Evolutionary conservation across 2,329 filamentous ascomycete species (phyloP), one percentile per base, ranked within the genome.

Genomic region (Colletotrichum nymphaeae): DNA sequence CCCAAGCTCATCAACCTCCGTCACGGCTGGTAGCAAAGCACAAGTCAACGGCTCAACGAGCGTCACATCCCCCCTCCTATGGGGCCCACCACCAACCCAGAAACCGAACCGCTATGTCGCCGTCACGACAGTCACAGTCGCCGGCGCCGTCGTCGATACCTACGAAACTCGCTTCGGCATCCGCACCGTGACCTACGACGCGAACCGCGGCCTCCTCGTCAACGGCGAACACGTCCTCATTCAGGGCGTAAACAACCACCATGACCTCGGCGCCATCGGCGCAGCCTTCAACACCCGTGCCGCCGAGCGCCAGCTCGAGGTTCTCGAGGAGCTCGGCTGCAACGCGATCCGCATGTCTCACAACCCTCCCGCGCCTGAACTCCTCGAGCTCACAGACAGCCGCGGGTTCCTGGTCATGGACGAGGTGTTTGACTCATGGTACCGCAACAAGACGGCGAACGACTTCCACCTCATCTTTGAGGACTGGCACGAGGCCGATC

Each of bases 371-470:
- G 86, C 87, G 0, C 81, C 86, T 0, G 87, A 88, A 73, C 78
- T 88, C 0, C 81, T 90, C 1, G 84, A 88, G 11, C 76, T 89
- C 7, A 83, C 87, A 1, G 88, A 90, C 76, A 77, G 79, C 1
- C 78, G 87, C 77, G 88, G 88, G 0, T 84, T 89, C 70, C 60
- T 90, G 4, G 85, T 89, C 4, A 78, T 89, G 49, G 86, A 88
- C 74, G 88, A 90, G 78, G 85, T 88, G 22, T 90, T 89, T 74
- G 88, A 90, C 77, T 79, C 77, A 9, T 90, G 88, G 88, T 75
- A 81, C n/a, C 76, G 57, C n/a, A 73, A 79, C 24, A 90, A 90
- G 77, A 85, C 80, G 0, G 73, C 74, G 1, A 85, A 86, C 73
- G 88, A 89, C 76, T 89, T 86, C 75, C 85, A 88, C 73, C 76